phyloP scores from a whole-genome alignment of 345 rosid species.

The Aegle marmelos region DNA sequence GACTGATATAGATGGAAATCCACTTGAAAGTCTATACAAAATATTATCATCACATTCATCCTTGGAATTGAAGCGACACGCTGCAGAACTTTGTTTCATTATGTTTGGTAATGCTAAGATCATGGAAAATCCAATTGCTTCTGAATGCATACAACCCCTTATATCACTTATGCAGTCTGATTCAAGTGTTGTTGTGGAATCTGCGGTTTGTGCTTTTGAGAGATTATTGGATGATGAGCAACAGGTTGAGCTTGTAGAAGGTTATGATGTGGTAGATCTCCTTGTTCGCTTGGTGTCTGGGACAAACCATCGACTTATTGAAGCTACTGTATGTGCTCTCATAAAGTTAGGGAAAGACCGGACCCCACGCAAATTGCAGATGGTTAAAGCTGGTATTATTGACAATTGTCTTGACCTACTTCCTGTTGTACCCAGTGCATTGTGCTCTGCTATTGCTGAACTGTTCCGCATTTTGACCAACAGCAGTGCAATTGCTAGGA shows the following conservation, averaged over 20 bases:
- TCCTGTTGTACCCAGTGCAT: conserved; percentile 62
- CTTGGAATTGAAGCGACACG: conserved; percentile 64
- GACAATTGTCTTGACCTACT: conserved; percentile 71
- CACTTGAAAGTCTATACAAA: conserved; percentile 55
- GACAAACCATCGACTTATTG: conserved; percentile 54
- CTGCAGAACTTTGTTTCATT: conserved; percentile 68
- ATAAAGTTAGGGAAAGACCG: conserved; percentile 90
- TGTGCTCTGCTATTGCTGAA: conserved; percentile 74
- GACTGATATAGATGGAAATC: conserved; percentile 59
- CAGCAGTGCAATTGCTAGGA: conserved; percentile 73
- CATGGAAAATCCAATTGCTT: conserved; percentile 54
- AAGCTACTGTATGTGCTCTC: conserved; percentile 67
- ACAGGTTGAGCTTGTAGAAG: conserved; percentile 60
- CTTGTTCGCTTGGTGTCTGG: conserved; percentile 71
- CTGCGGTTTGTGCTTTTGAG: conserved; percentile 75
- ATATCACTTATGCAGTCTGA: conserved; percentile 61
- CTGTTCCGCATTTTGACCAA: conserved; percentile 85
- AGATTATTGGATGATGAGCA: conserved; percentile 68
- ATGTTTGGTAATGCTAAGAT: conserved; percentile 53
- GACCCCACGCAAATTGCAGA: conserved; percentile 63
- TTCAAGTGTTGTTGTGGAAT: conserved; percentile 42
- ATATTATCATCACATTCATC: conserved; percentile 63
- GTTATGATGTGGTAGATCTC: conserved; percentile 51
- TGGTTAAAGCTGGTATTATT: conserved; percentile 80
- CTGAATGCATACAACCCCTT: conserved; percentile 61